Evolutionary conservation across 2,329 filamentous ascomycete species (phyloP).

Genomic region (Lanzia echinophila): DNA sequence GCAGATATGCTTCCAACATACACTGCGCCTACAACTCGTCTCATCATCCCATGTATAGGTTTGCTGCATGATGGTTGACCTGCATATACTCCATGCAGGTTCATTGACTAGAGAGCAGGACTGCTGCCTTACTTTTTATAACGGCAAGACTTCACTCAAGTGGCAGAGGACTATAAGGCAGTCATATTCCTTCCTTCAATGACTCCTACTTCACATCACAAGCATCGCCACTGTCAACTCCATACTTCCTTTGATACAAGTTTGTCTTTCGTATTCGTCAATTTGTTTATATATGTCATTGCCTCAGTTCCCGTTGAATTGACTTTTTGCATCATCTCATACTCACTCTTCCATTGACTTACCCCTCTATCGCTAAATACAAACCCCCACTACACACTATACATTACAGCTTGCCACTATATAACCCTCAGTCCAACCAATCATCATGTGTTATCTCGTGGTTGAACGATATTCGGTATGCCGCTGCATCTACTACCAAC

Average conservation of each 20-base stretch:
- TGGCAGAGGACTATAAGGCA: conserved; percentile 27
- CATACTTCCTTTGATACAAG: conserved; percentile 27
- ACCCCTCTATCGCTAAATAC: conserved; percentile 3
- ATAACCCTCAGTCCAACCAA: conserved; percentile 3
- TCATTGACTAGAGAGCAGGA: conserved; percentile 11
- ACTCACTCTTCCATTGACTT: conserved; percentile 4
- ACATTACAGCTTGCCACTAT: background rate
- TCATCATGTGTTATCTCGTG: conserved; percentile 62
- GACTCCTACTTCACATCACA: conserved; percentile 28
- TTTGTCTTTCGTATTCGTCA: conserved; percentile 23
- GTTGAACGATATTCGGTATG: conserved; percentile 65
- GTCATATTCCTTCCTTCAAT: conserved; percentile 26
- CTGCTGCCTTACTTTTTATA: conserved; percentile 25
- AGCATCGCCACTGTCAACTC: conserved; percentile 20
- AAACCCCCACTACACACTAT: background rate
- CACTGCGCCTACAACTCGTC: conserved; percentile 23
- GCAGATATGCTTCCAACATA: conserved; percentile 14
- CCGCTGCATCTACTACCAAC: conserved; percentile 62
- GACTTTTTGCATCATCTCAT: conserved; percentile 10
- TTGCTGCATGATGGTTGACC: conserved; percentile 24
- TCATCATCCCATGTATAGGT: conserved; percentile 16
- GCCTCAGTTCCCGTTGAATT: conserved; percentile 14
- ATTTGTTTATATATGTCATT: conserved; percentile 29
- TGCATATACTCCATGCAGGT: conserved; percentile 22
- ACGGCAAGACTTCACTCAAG: conserved; percentile 15